Conservation (phyloP, 208 protist genomes). For the Wallacemonas sp. region DNA sequence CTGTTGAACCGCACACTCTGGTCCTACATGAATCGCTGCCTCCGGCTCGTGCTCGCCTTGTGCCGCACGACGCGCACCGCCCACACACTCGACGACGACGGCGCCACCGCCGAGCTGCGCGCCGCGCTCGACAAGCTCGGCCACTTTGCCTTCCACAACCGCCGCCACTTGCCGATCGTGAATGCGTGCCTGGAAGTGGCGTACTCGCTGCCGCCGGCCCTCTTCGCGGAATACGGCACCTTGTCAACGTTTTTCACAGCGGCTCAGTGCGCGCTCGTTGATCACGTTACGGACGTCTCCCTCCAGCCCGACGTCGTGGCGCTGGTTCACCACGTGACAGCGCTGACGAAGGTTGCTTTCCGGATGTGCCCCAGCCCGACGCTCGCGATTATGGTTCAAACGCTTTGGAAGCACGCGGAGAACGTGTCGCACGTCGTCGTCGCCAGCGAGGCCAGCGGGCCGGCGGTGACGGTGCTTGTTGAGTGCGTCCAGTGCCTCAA, state of each 20-base stretch:
- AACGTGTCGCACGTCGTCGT: slow-evolving; percentile 27
- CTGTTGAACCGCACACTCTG: slow-evolving; percentile 25
- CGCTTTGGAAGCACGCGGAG: slow-evolving; percentile 26
- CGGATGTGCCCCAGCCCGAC: background rate
- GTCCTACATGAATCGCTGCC: slow-evolving; percentile 13
- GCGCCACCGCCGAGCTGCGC: background rate
- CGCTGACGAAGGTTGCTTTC: background rate
- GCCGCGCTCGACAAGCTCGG: slow-evolving; percentile 21
- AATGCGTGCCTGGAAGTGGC: slow-evolving; percentile 10
- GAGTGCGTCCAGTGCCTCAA: slow-evolving; percentile 30
- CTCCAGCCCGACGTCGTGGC: background rate
- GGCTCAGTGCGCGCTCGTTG: background rate
- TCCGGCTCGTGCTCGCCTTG: slow-evolving; percentile 13
- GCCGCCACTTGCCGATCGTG: slow-evolving; percentile 14
- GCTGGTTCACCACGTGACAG: background rate
- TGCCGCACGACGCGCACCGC: slow-evolving; percentile 8
- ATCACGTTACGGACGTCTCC: slow-evolving; percentile 4
- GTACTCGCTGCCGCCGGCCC: background rate
- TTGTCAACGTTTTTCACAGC: background rate
- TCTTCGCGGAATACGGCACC: background rate
- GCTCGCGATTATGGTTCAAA: slow-evolving; percentile 20
- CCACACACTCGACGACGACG: background rate
- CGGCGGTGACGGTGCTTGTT: slow-evolving; percentile 26
- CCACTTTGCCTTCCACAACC: slow-evolving; percentile 22
- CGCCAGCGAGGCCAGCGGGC: slow-evolving; percentile 18